Evolutionary conservation across 768 basidiomycete genomes (phyloP).

Genomic region (Wakefieldia striispora): DNA sequence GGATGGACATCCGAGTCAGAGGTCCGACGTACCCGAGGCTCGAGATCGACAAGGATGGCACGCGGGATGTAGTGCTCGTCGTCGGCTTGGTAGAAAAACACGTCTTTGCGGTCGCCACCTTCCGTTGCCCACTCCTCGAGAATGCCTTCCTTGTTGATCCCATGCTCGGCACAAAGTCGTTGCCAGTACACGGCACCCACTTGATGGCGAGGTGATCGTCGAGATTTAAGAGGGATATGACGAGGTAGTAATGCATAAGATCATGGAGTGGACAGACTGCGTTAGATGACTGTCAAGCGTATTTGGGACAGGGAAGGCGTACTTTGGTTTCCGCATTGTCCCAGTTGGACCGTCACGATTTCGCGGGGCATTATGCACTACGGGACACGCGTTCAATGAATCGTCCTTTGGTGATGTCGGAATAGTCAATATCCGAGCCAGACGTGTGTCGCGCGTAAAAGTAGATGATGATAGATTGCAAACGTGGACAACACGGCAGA

Average conservation of each 20-base stretch:
- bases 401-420: too few relatives aligned
- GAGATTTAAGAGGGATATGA: too few relatives aligned
- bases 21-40: conserved; percentile 74
- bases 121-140: conserved; percentile 97
- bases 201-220: conserved; percentile 27
- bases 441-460: conserved; percentile 6
- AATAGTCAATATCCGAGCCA: background rate
- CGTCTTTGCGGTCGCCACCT: conserved; percentile 95
- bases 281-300: conserved; percentile 5
- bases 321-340: conserved; percentile 95
- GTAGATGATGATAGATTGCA: background rate
- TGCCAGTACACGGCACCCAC: conserved; percentile 99
- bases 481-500: conserved; percentile 4
- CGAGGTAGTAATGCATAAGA: too few relatives aligned
- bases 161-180: conserved; percentile 96
- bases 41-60: conserved; percentile 93
- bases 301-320: conserved; percentile 26
- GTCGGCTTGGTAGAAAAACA: conserved; percentile 99
- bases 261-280: background rate
- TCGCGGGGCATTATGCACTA: conserved; percentile 66
- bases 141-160: conserved; percentile 92
- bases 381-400: conserved; percentile 9
- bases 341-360: conserved; percentile 81
- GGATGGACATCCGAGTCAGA: too few relatives aligned
- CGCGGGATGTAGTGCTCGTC: conserved; percentile 99